Base-by-base conservation (phyloP, 768 basidiomycete genomes). In the Hypholoma sublateritium region DNA sequence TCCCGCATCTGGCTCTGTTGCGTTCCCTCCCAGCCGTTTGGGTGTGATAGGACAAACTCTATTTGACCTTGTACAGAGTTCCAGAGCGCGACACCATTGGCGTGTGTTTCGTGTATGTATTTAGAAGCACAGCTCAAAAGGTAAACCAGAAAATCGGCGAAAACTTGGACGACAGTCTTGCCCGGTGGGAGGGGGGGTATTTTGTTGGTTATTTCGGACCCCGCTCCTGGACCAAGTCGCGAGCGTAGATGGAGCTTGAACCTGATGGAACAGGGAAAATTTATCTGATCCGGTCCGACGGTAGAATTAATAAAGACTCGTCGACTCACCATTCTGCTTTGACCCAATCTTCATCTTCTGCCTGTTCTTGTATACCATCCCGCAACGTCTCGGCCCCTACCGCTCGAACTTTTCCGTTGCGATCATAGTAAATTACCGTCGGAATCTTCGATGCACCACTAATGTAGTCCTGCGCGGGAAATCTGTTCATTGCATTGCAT, bases 11-110 rank as follows among this genome's bases (percentile, higher is more conserved):
- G 69, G 2, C 64, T 69, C 56, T 87, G 86, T 58, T 87, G 83
- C 0, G 65, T 67, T 0, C 83, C 82, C 58, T 80, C 84, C 85
- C 85, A 86, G 1, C 81, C 84, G 56, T 86, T 86, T 3, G 85
- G 85, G 51, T 68, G 64, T 3, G 65, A 63, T 0, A 68, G 37
- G 14, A 83, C 72, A 54, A 78, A 81, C 25, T 81, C 73, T 6
- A 77, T 75, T 4, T 69, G 69, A 5, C 66, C 47, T 45, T 71
- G 64, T 6, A 80, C 61, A 4, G 72, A 74, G 12, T 17, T 9
- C 76, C 74, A 78, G 46, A 77, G 59, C 2, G 65, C 67, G 0
- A 14, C 55, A 9, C 79, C 80, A 45, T 68, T 74, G 1, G 69
- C 66, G 37, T 80, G 72, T 0, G 69, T 71, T 28, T 77, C 72